Evolutionary conservation across 352 stramenopile genomes (phyloP), one percentile per base, ranked within the genome.

Genomic region (Pythium diclinum): DNA sequence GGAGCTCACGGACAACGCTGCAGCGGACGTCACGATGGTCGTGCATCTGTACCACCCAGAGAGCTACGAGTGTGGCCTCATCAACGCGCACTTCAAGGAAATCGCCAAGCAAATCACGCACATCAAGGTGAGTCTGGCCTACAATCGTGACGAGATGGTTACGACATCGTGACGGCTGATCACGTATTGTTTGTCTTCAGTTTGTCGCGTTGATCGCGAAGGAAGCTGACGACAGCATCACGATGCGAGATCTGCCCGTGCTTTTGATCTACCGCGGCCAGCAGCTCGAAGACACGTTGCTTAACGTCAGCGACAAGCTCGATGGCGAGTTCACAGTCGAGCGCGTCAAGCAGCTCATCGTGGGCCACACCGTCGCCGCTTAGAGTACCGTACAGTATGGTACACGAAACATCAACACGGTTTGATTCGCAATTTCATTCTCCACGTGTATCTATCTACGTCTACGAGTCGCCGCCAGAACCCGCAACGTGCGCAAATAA

Each of bases 21-120:
- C 62, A 4, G 51, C 63, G 23, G 47, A 72, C 42, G 49, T 63
- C 36, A 61, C 66, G 14, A 68, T 76, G 58, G 49, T 90, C 21
- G 73, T 93, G 32, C 84, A 93, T 52, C 71, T 93, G 6, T 91
- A 83, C 47, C 73, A 90, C 40, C 63, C 76, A 0, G 82, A 90
- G 25, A 95, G 81, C 70, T 89, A 92, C 56, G 67, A 80, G n/a
- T 95, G 86, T 33, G 52, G 63, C 1, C 66, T 92, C 28, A 63
- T 95, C 17, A 95, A 95, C 58, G 60, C 75, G 25, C 81, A 89
- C 51, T 70, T 95, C 2, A 71, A 79, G 60, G 16, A 71, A 34
- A 65, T 93, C n/a, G 82, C 81, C 49, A 56, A 52, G 19, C 73
- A 83, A n/a, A 68, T 88, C 42, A 58, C 81, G 6, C 76, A 88